Evolutionary conservation across 345 rosid genomes (phyloP), one percentile per base, ranked within the genome.

Genomic region (Hirschfeldia incana): DNA sequence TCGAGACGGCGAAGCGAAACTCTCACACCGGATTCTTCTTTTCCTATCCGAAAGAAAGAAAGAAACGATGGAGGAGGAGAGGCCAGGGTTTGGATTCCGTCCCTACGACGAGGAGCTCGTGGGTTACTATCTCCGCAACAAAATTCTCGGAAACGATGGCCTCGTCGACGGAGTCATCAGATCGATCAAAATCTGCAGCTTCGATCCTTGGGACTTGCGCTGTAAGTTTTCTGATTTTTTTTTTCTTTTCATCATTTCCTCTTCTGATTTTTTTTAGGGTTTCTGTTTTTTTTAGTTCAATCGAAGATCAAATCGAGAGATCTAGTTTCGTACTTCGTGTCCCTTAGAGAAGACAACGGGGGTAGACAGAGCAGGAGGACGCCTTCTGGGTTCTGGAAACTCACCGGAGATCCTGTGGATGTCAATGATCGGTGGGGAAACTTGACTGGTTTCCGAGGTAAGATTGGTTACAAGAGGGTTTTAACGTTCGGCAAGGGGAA

Each of bases 141-240:
- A 85, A 69, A 78, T 85, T 33, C 33, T 6, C 1, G 84, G 89
- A 9, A 62, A 81, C 4, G 5, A 7, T 16, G 2, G 1, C 9
- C 73, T 75, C 29, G 67, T 69, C 0, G 4, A 80, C 2, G 15
- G 0, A 39, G 3, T 17, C 9, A 82, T 90, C 29, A 67, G 59
- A 4, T 88, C 82, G 34, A 71, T 85, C 77, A 74, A 86, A 21
- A 75, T 89, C 28, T 83, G 76, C 76, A 34, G 51, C 42, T 76
- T 4, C 1, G 91, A 90, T 55, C 95, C 95, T 5, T 83, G 86
- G 88, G 51, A 90, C 0, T 39, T 90, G 44, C 89, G 84, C 1
- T 58, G 88, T 85, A 79, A 71, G 51, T 73, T 42, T 10, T 0
- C 3, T 7, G 2, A 8, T 36, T 36, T 36, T 7, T 36, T 21